Conservation (phyloP, 495 filamentous ascomycete species). For the Chaetomium cochliodes region DNA sequence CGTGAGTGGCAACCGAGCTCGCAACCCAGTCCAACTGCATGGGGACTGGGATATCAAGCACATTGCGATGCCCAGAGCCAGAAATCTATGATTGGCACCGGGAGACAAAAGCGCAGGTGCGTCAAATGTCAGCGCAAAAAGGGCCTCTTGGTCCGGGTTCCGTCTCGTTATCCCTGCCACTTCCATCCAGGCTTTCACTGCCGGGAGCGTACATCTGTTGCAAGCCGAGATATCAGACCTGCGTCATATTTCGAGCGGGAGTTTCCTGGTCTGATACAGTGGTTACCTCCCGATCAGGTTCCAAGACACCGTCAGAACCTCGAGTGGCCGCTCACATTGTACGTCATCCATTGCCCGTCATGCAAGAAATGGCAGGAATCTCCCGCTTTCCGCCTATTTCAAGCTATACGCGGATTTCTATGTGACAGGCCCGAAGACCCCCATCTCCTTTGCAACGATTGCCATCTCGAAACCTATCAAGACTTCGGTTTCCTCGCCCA, state of each 20-base stretch:
- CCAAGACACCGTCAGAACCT: background rate
- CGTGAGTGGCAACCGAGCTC: background rate
- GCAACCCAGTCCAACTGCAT: background rate
- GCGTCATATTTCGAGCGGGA: background rate
- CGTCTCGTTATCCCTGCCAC: background rate
- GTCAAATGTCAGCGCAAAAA: constrained; percentile 7
- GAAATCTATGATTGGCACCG: constrained; percentile 12
- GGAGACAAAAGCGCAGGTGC: constrained; percentile 25
- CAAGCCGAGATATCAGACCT: background rate
- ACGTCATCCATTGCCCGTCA: constrained; percentile 7
- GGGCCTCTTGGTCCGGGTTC: background rate
- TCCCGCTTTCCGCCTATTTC: background rate
- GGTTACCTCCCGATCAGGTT: background rate
- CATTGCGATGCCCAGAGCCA: background rate
- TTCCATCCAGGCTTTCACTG: no score
- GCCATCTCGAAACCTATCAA: background rate
- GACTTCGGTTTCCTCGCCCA: background rate
- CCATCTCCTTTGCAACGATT: constrained; percentile 11
- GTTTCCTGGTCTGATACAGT: constrained; percentile 4
- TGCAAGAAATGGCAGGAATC: constrained; percentile 13
- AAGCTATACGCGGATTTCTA: background rate
- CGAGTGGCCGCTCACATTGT: background rate
- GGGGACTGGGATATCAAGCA: background rate
- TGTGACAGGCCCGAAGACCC: background rate
- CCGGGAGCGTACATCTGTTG: background rate